Evolutionary conservation across 345 rosid species (phyloP), one percentile per base, ranked within the genome.

Genomic region (Rhizophora apiculata): DNA sequence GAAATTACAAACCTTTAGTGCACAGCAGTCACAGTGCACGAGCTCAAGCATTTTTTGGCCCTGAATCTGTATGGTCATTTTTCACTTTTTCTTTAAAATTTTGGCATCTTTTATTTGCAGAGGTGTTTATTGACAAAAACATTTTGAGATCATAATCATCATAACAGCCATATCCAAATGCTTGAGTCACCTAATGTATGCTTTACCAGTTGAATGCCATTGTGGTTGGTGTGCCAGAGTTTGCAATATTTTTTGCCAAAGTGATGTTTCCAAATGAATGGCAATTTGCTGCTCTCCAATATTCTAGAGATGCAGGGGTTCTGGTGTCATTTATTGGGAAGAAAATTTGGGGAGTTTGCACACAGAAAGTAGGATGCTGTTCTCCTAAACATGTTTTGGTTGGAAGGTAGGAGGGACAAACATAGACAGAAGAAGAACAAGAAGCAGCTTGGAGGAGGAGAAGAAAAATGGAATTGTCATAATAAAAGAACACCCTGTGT

Each of bases 11-110:
- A 65, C 82, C 89, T 57, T 82, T 86, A 58, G 51, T 85, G 43
- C 90, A 86, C 68, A 53, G 65, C 53, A 65, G 64, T 20, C 57
- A 21, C 59, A 78, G 68, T 64, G 68, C 55, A 72, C 68, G 68
- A 27, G 78, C 74, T 0, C 64, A 76, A 63, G 76, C 82, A 22
- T 87, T 83, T 67, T 52, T 51, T 65, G 95, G 96, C 70, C 97
- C 97, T 26, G 83, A 74, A 64, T 87, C 91, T 85, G 96, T 89
- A 85, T 31, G 87, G 11, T 63, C 6, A 8, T 48, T 62, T 37
- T 15, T 60, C 34, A 30, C 19, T 51, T 72, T 75, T 56, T n/a
- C 52, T 72, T 1, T 55, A 4, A 16, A 55, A n/a, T 7, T 3
- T 24, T 24, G 24, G 1, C 24, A 24, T 24, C 24, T 24, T 24